Conservation (phyloP, 192 early-diverging fungal genomes). For the Backusella tuberculispora region DNA sequence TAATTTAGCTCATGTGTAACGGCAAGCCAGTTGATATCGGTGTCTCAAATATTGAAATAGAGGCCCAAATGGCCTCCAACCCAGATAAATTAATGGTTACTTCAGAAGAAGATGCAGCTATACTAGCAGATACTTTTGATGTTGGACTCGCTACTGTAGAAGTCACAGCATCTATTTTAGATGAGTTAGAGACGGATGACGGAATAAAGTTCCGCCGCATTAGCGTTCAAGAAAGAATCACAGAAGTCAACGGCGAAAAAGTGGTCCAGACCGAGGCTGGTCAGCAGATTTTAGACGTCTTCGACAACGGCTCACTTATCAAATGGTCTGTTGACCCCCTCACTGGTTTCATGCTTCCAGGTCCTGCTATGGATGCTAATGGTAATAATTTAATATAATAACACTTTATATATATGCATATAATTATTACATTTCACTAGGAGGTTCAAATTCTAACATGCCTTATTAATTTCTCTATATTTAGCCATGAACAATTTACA, state of each 20-base stretch:
- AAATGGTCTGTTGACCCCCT: constrained; percentile 48
- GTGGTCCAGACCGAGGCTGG: constrained; percentile 55
- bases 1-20: constrained; percentile 54
- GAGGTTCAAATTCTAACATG: not conserved
- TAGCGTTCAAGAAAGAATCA: constrained; percentile 48
- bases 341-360: constrained; percentile 38
- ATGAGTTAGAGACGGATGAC: constrained; percentile 44
- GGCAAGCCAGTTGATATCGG: constrained; percentile 51
- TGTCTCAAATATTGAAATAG: constrained; percentile 43
- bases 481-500: constrained; percentile 15
- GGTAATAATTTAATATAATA: not conserved
- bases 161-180: constrained; percentile 50
- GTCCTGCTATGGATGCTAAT: not conserved
- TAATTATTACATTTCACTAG: no score
- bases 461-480: constrained; percentile 17
- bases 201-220: constrained; percentile 53
- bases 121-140: constrained; percentile 55
- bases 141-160: constrained; percentile 58
- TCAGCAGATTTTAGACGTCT: constrained; percentile 62
- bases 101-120: constrained; percentile 44
- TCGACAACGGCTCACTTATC: constrained; percentile 45
- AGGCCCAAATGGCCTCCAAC: constrained; percentile 47
- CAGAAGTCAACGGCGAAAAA: constrained; percentile 57
- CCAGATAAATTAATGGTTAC: constrained; percentile 43
- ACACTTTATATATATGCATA: no score